A percentile compares a stretch with the other conserved stretches of the same genome.
These are phyloP conservation scores for Scleroderma citrinum DNA, from an alignment of 768 basidiomycete species.

Conservation along the genomic window DNA sequence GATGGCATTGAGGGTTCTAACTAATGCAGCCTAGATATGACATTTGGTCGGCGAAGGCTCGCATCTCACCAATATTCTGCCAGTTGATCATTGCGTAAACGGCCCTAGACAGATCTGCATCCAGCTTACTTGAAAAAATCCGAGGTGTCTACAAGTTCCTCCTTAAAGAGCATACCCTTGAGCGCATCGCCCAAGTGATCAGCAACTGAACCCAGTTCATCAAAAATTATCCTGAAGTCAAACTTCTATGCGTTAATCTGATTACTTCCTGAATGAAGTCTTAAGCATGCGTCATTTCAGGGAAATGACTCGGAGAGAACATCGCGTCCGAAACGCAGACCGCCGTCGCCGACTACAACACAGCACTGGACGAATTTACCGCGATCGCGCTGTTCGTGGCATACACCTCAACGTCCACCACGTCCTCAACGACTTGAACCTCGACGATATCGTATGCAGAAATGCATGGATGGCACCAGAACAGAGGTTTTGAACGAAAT, in stretches of 20 bases:
- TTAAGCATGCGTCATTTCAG: too few species aligned
- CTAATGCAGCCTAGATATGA: too few species aligned
- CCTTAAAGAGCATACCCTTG: background rate
- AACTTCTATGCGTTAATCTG: constrained; percentile 10
- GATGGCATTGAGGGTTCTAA: too few species aligned
- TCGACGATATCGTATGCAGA: constrained; percentile 1
- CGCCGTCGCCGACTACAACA: background rate
- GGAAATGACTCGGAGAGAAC: too few species aligned
- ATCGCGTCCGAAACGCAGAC: background rate
- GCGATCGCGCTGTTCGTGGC: background rate
- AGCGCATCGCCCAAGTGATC: constrained; percentile 14
- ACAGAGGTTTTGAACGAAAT: constrained; percentile 19
- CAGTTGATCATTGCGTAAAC: too few species aligned
- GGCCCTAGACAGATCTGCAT: too few species aligned
- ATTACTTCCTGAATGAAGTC: background rate
- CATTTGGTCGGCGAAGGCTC: too few species aligned
- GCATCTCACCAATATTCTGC: too few species aligned
- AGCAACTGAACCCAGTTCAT: constrained; percentile 25
- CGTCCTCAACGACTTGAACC: too few species aligned
- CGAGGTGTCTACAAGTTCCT: constrained; percentile 5
- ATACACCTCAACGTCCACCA: background rate
- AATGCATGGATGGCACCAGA: constrained; percentile 18
- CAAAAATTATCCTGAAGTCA: constrained; percentile 17
- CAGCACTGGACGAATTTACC: background rate
- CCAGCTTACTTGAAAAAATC: constrained; percentile 1